phyloP scores from a whole-genome alignment of 768 basidiomycete species.

The Mrakia gelida region DNA sequence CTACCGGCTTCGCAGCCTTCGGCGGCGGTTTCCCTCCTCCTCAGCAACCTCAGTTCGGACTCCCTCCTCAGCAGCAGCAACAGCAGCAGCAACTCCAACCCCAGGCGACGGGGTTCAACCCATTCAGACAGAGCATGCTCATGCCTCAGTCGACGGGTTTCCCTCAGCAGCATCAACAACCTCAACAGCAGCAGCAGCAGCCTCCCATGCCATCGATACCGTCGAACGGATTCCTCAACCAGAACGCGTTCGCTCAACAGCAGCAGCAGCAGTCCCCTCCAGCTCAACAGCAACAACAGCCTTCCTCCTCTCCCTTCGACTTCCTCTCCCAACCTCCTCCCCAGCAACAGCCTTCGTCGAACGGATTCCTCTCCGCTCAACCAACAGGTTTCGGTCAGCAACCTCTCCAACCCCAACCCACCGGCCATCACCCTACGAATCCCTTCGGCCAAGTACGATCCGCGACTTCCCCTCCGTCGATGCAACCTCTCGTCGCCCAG shows the following conservation, averaged over 20 bases:
- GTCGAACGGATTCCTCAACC: slow-evolving; percentile 3
- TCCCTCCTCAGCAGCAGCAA: slow-evolving; percentile 45
- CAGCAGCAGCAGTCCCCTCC: slow-evolving; percentile 15
- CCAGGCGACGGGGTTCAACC: slow-evolving; percentile 62
- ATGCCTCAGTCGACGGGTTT: slow-evolving; percentile 42
- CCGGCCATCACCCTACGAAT: slow-evolving; percentile 26
- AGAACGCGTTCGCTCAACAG: slow-evolving; percentile 25
- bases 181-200: not conserved
- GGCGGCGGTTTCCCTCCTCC: slow-evolving; percentile 26
- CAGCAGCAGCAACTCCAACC: slow-evolving; percentile 48
- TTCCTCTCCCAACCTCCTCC: slow-evolving; percentile 13
- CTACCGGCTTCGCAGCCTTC: slow-evolving; percentile 47
- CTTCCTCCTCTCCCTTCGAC: slow-evolving; percentile 3
- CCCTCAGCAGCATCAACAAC: slow-evolving; percentile 3
- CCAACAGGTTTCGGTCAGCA: slow-evolving; percentile 20
- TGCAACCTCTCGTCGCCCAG: slow-evolving; percentile 71
- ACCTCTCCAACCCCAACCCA: slow-evolving; percentile 29
- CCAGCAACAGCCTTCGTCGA: slow-evolving; percentile 2
- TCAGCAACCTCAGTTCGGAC: slow-evolving; percentile 11
- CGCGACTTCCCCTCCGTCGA: slow-evolving; percentile 1
- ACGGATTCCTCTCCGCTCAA: slow-evolving; percentile 6
- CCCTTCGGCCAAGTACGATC: slow-evolving; percentile 22
- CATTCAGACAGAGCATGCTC: slow-evolving; percentile 72
- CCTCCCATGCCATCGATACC: slow-evolving; percentile 16
- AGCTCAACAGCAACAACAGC: not conserved